Percentiles rank a stretch among this genome's conserved stretches.
Evolutionary conservation across 768 basidiomycete genomes (phyloP).

Genomic region (Pleurotus sapidus): DNA sequence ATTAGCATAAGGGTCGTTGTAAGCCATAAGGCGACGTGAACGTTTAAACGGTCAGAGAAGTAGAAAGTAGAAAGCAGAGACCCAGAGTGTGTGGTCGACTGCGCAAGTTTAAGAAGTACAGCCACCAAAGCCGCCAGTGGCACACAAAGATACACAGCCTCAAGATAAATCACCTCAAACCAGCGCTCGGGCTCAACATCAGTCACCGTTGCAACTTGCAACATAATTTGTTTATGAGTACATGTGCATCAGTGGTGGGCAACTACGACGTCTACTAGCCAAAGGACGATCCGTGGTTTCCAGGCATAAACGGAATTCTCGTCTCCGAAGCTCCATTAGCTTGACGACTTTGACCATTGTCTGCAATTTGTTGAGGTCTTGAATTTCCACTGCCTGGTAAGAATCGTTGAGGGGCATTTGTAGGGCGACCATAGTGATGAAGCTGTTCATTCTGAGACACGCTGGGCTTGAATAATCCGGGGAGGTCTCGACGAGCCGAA

Average conservation of each 20-base stretch:
- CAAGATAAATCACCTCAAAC: too few relatives aligned
- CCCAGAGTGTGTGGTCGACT: too few relatives aligned
- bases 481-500: background rate
- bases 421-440: background rate
- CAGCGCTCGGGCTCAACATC: too few relatives aligned
- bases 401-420: slow-evolving; percentile 7
- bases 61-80: background rate
- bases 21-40: slow-evolving; percentile 35
- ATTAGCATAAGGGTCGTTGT: slow-evolving; percentile 48
- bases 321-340: too few relatives aligned
- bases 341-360: slow-evolving; percentile 17
- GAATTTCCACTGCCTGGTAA: slow-evolving; percentile 10
- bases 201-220: too few relatives aligned
- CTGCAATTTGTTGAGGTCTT: background rate
- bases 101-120: too few relatives aligned
- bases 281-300: slow-evolving; percentile 24
- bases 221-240: too few relatives aligned
- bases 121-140: too few relatives aligned
- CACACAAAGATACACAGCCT: too few relatives aligned
- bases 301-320: slow-evolving; percentile 15
- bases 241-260: too few relatives aligned
- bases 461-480: background rate
- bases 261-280: too few relatives aligned
- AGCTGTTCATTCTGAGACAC: background rate
- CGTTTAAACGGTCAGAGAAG: background rate